Evolutionary conservation across 148 eudicot species (phyloP).

Genomic region (Polygonum maritimum): DNA sequence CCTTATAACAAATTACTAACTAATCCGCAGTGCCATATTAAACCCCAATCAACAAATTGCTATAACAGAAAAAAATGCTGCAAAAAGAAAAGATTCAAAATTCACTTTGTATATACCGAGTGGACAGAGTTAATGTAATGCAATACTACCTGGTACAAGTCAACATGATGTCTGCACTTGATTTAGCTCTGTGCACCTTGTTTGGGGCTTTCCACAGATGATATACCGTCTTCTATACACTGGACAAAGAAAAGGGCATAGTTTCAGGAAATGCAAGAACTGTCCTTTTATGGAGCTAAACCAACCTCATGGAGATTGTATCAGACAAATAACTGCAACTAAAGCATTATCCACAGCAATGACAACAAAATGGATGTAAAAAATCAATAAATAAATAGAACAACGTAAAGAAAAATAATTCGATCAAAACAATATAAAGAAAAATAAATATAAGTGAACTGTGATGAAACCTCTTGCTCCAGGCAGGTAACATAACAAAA

Average conservation of each 20-base stretch:
- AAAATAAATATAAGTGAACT: background rate
- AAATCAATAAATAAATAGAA: background rate
- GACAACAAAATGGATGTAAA: background rate
- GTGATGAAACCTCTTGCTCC: background rate
- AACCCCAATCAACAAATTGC: background rate
- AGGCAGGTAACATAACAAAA: background rate
- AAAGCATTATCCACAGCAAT: background rate
- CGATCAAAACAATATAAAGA: no score
- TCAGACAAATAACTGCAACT: background rate
- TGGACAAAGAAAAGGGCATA: conserved; percentile 11
- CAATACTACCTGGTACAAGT: background rate
- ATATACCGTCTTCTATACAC: conserved; percentile 83
- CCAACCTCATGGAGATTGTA: background rate
- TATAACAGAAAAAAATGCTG: background rate
- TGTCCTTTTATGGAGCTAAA: background rate
- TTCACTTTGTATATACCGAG: background rate
- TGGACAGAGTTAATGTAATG: background rate
- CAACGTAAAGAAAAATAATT: background rate
- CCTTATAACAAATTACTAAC: background rate
- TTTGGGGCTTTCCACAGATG: conserved; percentile 25
- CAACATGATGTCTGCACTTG: background rate
- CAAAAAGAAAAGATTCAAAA: background rate
- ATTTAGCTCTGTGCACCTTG: conserved; percentile 20
- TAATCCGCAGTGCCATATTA: background rate
- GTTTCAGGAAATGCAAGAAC: background rate